phyloP scores from a whole-genome alignment of 768 basidiomycete species.

The Sarcodon sp. region DNA sequence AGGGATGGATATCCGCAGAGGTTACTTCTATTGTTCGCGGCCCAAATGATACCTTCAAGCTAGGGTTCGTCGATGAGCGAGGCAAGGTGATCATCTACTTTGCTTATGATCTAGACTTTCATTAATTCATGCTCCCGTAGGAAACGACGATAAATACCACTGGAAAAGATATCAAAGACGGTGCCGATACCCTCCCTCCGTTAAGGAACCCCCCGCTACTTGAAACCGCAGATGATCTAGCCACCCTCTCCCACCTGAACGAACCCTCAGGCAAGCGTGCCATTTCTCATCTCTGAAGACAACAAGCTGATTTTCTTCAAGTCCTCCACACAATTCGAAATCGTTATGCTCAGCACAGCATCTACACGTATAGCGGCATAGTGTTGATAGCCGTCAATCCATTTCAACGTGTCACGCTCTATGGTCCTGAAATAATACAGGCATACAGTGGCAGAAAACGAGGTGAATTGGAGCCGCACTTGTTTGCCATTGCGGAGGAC shows the following conservation, averaged over 20 bases:
- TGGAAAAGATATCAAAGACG: slow-evolving; percentile 67
- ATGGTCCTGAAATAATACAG: slow-evolving; percentile 95
- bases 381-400: slow-evolving; percentile 99
- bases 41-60: slow-evolving; percentile 64
- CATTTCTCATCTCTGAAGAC: background rate
- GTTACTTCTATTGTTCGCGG: slow-evolving; percentile 54
- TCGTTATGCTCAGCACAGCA: slow-evolving; percentile 93
- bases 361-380: slow-evolving; percentile 98
- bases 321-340: slow-evolving; percentile 96
- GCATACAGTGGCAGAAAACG: slow-evolving; percentile 87
- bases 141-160: slow-evolving; percentile 74
- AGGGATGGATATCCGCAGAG: slow-evolving; percentile 88
- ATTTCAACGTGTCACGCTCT: slow-evolving; percentile 93
- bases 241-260: slow-evolving; percentile 94
- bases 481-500: slow-evolving; percentile 99
- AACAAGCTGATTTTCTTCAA: slow-evolving; percentile 15
- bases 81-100: slow-evolving; percentile 51
- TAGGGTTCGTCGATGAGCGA: slow-evolving; percentile 81
- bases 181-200: slow-evolving; percentile 75
- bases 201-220: slow-evolving; percentile 92
- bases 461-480: slow-evolving; percentile 93
- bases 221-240: slow-evolving; percentile 96
- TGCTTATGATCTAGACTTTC: background rate
- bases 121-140: slow-evolving; percentile 22
- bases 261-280: slow-evolving; percentile 76